Evolutionary conservation across 148 eudicot genomes (phyloP).

Genomic region (Persicaria maculosa): DNA sequence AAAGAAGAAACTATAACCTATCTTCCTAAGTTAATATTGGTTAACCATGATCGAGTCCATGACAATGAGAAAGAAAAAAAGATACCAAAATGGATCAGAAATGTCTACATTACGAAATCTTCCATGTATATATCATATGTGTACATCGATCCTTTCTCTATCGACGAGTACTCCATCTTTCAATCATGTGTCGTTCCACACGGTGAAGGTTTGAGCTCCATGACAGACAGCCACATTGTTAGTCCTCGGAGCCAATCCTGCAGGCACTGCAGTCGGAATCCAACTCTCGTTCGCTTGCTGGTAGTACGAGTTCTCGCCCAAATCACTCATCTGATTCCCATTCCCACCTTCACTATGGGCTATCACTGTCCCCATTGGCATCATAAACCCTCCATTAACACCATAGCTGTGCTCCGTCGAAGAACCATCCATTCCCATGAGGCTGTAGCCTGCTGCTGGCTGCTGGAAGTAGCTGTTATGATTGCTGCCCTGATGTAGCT

Average conservation of each 20-base stretch:
- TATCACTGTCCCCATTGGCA: slow-evolving; percentile 14
- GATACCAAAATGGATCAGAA: slow-evolving; percentile 11
- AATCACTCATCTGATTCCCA: slow-evolving; percentile 11
- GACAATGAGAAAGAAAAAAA: slow-evolving; percentile 10
- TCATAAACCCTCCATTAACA: neutral
- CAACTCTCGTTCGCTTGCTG: slow-evolving; percentile 36
- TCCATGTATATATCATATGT: slow-evolving; percentile 2
- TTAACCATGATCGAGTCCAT: slow-evolving; percentile 1
- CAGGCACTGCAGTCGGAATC: slow-evolving; percentile 67
- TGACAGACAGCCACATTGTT: slow-evolving; percentile 10
- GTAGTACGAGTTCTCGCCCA: slow-evolving; percentile 34
- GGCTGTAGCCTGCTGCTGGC: slow-evolving; percentile 27
- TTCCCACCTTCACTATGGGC: slow-evolving; percentile 24
- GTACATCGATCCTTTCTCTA: neutral
- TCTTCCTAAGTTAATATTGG: slow-evolving; percentile 18
- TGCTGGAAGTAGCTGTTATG: slow-evolving; percentile 56
- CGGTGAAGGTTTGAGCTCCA: slow-evolving; percentile 50
- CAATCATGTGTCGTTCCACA: slow-evolving; percentile 56
- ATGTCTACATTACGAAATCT: slow-evolving; percentile 6
- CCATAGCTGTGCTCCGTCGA: slow-evolving; percentile 18
- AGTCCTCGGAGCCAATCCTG: slow-evolving; percentile 20
- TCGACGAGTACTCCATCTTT: too few species aligned
- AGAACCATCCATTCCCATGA: slow-evolving; percentile 43
- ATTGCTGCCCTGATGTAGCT: slow-evolving; percentile 10
- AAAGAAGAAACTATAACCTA: slow-evolving; percentile 11